Evolutionary conservation across 2,329 filamentous ascomycete genomes (phyloP).

Genomic region (Parastagonospora nodorum): DNA sequence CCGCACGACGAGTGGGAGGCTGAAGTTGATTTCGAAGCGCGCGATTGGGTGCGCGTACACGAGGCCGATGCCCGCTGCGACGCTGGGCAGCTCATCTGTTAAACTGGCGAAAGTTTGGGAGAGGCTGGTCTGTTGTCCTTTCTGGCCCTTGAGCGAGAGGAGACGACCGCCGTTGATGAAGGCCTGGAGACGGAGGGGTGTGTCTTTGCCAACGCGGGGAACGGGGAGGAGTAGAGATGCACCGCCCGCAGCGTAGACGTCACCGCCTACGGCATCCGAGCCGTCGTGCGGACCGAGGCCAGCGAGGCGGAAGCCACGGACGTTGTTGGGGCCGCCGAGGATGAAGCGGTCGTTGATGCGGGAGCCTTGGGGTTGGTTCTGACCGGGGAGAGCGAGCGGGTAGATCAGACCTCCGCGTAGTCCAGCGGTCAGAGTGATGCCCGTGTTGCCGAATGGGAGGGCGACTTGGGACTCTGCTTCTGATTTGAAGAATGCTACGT

Average conservation of each 20-base stretch:
- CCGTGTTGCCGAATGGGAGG: slow-evolving; percentile 73
- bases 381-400: slow-evolving; percentile 70
- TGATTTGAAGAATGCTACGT: slow-evolving; percentile 93
- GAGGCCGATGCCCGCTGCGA: slow-evolving; percentile 84
- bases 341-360: slow-evolving; percentile 94
- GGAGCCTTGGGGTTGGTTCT: slow-evolving; percentile 65
- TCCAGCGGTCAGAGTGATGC: slow-evolving; percentile 81
- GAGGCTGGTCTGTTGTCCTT: slow-evolving; percentile 57
- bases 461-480: slow-evolving; percentile 82
- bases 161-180: slow-evolving; percentile 91
- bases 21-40: slow-evolving; percentile 95
- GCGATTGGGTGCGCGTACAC: slow-evolving; percentile 95
- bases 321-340: slow-evolving; percentile 90
- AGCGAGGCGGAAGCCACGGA: slow-evolving; percentile 88
- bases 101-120: slow-evolving; percentile 71
- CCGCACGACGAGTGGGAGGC: slow-evolving; percentile 79
- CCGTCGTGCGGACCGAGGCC: slow-evolving; percentile 90
- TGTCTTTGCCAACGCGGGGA: slow-evolving; percentile 79
- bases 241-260: slow-evolving; percentile 88
- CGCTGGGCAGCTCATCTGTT: slow-evolving; percentile 76
- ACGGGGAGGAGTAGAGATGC: slow-evolving; percentile 85
- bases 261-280: slow-evolving; percentile 83
- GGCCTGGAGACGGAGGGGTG: slow-evolving; percentile 82
- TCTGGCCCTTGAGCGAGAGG: slow-evolving; percentile 68
- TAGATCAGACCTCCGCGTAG: slow-evolving; percentile 82